phyloP scores from a whole-genome alignment of 108 stramenopile genomes.

The Cyclotella atomus region DNA sequence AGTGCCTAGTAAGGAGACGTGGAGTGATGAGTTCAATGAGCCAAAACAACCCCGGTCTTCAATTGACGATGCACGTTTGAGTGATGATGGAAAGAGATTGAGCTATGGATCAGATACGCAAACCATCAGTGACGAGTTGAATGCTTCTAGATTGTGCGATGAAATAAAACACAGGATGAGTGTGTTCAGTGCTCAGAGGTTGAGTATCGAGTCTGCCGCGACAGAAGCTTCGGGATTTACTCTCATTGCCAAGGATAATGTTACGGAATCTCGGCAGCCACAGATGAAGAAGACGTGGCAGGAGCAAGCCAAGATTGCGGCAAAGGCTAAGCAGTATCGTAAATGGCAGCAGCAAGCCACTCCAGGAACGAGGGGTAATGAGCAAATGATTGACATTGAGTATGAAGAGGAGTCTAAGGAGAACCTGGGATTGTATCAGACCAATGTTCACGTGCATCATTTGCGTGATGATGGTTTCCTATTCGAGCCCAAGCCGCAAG shows the following conservation, averaged over 20 bases:
- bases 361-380: not conserved
- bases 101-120: slow-evolving; percentile 1
- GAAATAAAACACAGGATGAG: not conserved
- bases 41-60: not conserved
- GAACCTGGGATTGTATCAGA: not conserved
- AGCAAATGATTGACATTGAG: not conserved
- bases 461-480: not conserved
- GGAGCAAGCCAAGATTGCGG: slow-evolving; percentile 1
- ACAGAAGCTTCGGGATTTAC: not conserved
- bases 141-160: not conserved
- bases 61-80: not conserved
- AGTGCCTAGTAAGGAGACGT: not conserved
- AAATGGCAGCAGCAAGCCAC: slow-evolving; percentile 1
- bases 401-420: not conserved
- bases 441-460: too few species aligned
- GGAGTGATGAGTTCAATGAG: slow-evolving; percentile 11
- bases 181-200: not conserved
- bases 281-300: not conserved
- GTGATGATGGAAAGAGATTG: not conserved
- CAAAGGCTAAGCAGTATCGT: slow-evolving; percentile 6
- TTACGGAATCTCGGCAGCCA: too few species aligned
- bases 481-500: not conserved
- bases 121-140: not conserved
- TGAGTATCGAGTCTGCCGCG: not conserved
- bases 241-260: not conserved